A percentile compares a stretch with the other conserved stretches of the same genome.
Conservation (phyloP, 2,329 filamentous ascomycete species). For the Hypoxylon sp. region DNA sequence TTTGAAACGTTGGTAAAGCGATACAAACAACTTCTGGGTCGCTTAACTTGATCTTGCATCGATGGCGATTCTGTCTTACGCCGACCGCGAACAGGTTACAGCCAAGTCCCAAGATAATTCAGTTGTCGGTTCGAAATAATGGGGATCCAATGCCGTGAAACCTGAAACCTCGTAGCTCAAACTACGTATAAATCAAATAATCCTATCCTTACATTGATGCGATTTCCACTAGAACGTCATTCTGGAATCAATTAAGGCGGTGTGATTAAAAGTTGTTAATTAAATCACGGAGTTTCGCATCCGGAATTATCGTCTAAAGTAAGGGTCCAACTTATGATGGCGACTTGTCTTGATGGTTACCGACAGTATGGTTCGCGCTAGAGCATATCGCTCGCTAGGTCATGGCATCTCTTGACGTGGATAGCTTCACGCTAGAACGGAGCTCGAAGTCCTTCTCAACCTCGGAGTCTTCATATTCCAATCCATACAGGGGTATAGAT, state of each 20-base stretch:
- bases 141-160: background rate
- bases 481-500: background rate
- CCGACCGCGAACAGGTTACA: constrained; percentile 1
- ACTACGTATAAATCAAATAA: background rate
- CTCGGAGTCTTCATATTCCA: background rate
- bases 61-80: constrained; percentile 12
- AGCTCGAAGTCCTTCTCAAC: background rate
- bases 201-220: background rate
- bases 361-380: constrained; percentile 27
- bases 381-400: constrained; percentile 3
- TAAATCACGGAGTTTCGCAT: background rate
- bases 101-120: background rate
- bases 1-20: background rate
- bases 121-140: background rate
- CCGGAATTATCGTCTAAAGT: background rate
- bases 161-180: background rate
- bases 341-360: constrained; percentile 13
- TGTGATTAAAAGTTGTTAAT: too few species aligned
- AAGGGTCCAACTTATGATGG: background rate
- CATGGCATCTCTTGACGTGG: constrained; percentile 3
- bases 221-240: background rate
- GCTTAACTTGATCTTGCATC: constrained; percentile 19
- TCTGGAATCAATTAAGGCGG: background rate
- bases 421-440: background rate
- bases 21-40: background rate